A percentile compares a stretch with the other conserved stretches of the same genome.
Conservation (phyloP, 257 asterid species). For the Solanum tarapatanum region DNA sequence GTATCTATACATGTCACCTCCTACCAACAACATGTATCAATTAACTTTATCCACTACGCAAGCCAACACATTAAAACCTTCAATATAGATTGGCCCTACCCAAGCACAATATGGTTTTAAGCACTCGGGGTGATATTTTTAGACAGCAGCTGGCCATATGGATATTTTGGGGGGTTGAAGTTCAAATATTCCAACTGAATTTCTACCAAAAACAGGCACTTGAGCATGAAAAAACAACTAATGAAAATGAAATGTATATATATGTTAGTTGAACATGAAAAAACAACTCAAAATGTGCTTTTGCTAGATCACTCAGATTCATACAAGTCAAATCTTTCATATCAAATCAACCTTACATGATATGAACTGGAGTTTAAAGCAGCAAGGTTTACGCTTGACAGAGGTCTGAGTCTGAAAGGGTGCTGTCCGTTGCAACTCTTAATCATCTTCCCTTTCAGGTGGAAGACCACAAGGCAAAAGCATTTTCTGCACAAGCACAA, state of each 20-base stretch:
- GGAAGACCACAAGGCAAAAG: slow-evolving; percentile 88
- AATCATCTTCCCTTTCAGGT: slow-evolving; percentile 92
- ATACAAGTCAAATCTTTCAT: not conserved
- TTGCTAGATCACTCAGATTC: not conserved
- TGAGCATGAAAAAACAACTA: not conserved
- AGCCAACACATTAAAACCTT: too few species aligned
- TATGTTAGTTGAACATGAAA: not conserved
- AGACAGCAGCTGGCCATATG: not conserved
- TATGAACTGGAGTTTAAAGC: not conserved
- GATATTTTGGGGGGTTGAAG: not conserved
- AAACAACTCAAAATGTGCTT: not conserved
- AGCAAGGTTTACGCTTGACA: not conserved
- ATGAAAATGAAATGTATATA: not conserved
- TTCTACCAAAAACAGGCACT: not conserved
- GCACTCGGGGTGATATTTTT: too few species aligned
- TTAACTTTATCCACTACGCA: too few species aligned
- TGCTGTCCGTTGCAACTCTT: not conserved
- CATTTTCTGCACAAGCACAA: slow-evolving; percentile 63
- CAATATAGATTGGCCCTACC: not conserved
- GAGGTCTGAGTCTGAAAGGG: not conserved
- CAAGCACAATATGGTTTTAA: not conserved
- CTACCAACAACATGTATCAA: too few species aligned
- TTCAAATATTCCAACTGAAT: not conserved
- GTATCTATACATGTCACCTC: too few species aligned
- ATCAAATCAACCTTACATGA: not conserved